Conservation (phyloP, 805 yeast genomes). For the Candida qinlingensis region DNA sequence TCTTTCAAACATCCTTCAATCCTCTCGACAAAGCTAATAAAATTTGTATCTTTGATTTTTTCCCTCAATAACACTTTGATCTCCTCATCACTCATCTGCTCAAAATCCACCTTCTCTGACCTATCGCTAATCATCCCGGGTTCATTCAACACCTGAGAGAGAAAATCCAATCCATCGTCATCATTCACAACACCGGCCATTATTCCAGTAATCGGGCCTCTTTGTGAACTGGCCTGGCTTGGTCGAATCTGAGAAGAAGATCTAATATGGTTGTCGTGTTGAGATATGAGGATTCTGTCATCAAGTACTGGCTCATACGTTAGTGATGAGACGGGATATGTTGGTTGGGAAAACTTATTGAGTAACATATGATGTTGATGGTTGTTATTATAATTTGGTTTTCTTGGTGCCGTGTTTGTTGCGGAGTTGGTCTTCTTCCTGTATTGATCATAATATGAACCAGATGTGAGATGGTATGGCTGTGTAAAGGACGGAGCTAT, state of each 20-base stretch:
- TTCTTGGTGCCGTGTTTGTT: neutral
- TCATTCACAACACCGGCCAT: neutral
- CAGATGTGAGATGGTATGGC: neutral
- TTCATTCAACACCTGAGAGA: constrained; percentile 15
- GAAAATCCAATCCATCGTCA: constrained; percentile 5
- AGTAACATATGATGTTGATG: constrained; percentile 1
- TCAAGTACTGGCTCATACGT: constrained; percentile 2
- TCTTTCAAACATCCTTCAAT: constrained; percentile 18
- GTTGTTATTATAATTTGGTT: neutral
- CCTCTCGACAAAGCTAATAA: constrained; percentile 22
- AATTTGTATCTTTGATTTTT: constrained; percentile 20
- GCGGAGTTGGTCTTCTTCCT: neutral
- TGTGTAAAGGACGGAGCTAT: neutral
- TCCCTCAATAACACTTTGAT: constrained; percentile 13
- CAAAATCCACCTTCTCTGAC: neutral
- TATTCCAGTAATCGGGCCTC: neutral
- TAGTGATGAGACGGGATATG: neutral
- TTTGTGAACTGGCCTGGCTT: neutral
- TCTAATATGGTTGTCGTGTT: neutral
- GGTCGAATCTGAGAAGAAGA: neutral
- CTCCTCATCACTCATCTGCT: constrained; percentile 16
- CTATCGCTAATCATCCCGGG: constrained; percentile 1
- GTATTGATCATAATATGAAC: constrained; percentile 2
- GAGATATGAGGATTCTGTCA: neutral
- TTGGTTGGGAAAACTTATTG: constrained; percentile 3